Conservation (phyloP, 192 early-diverging fungal species). For the Podila horticola region DNA sequence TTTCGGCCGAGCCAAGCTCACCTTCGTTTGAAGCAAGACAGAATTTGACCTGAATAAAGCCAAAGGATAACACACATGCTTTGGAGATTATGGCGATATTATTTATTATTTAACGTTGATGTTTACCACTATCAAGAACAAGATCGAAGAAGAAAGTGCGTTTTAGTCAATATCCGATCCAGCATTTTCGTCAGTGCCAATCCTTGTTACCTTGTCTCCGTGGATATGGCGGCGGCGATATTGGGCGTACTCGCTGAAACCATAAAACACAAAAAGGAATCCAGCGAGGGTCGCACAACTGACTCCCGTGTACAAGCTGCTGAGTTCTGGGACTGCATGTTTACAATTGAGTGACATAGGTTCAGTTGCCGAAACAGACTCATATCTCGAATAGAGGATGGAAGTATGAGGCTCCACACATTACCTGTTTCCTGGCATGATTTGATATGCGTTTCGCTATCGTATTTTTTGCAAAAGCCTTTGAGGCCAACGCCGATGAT, state of each 20-base stretch:
- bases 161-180: no score
- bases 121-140: no score
- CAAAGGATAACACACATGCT: background rate
- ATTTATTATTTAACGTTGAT: no score
- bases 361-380: background rate
- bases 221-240: constrained; percentile 13
- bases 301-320: constrained; percentile 2
- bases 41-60: background rate
- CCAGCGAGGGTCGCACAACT: constrained; percentile 4
- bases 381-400: no score
- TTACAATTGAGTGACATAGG: background rate
- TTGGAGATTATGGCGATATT: no score
- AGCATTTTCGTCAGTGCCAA: no score
- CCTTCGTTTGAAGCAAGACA: constrained; percentile 1
- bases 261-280: constrained; percentile 12
- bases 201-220: constrained; percentile 7
- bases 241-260: constrained; percentile 5
- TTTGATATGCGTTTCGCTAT: background rate
- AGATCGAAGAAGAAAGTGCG: no score
- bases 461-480: background rate
- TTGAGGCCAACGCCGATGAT: constrained; percentile 11
- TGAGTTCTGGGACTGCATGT: background rate
- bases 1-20: background rate
- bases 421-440: no score
- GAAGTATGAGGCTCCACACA: background rate